These are phyloP conservation scores for Dactylonectria macrodidyma DNA, from an alignment of 2,329 filamentous ascomycete genomes.

Conservation along the genomic window DNA sequence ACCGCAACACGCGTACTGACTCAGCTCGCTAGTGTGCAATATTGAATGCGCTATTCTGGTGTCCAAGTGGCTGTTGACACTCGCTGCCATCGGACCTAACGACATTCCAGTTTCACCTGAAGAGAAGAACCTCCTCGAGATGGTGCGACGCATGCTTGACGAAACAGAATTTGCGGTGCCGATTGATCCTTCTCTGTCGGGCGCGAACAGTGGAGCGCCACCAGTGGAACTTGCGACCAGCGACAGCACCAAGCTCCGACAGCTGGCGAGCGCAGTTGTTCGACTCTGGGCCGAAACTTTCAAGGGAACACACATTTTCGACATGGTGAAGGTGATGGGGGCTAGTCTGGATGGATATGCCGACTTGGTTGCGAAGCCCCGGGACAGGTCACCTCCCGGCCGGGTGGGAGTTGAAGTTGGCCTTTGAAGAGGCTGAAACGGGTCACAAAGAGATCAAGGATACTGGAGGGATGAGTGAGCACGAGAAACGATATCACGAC, in stretches of 20 bases:
- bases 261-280: slow-evolving; percentile 71
- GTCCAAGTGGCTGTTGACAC: slow-evolving; percentile 72
- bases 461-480: background rate
- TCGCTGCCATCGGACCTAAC: slow-evolving; percentile 65
- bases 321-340: slow-evolving; percentile 72
- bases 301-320: slow-evolving; percentile 73
- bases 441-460: background rate
- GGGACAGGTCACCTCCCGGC: slow-evolving; percentile 58
- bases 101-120: slow-evolving; percentile 66
- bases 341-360: slow-evolving; percentile 71
- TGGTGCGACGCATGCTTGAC: slow-evolving; percentile 71
- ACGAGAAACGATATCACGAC: slow-evolving; percentile 12
- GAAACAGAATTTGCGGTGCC: slow-evolving; percentile 75
- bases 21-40: slow-evolving; percentile 63
- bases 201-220: slow-evolving; percentile 53
- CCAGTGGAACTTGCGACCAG: slow-evolving; percentile 61
- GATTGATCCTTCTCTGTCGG: slow-evolving; percentile 69
- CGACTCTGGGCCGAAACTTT: slow-evolving; percentile 75
- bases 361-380: slow-evolving; percentile 69
- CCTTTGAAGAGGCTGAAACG: slow-evolving; percentile 34
- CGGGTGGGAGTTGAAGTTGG: slow-evolving; percentile 41
- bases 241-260: slow-evolving; percentile 67
- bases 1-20: slow-evolving; percentile 36
- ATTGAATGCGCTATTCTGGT: slow-evolving; percentile 74
- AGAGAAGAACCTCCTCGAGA: slow-evolving; percentile 69